Conservation (phyloP, 352 stramenopile species). For the Pythium scleroteichum region DNA sequence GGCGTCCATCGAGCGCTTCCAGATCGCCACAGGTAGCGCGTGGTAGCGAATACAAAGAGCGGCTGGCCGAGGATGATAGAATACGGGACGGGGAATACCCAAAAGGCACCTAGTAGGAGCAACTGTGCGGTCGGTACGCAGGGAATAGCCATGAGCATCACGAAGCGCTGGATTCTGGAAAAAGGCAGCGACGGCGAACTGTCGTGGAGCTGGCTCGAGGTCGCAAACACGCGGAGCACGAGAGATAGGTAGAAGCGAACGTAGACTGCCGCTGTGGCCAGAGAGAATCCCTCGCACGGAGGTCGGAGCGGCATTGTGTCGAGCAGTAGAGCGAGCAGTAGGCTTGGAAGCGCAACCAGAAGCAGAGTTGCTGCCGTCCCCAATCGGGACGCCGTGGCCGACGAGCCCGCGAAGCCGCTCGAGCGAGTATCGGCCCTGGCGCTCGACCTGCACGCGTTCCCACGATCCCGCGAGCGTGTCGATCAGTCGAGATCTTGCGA, state of each 20-base stretch:
- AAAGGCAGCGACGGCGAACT: conserved; percentile 5
- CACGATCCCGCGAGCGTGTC: no score
- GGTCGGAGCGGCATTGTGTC: conserved; percentile 3
- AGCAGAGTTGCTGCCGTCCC: not conserved
- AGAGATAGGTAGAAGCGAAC: not conserved
- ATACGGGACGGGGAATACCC: conserved; percentile 9
- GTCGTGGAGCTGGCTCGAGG: conserved; percentile 5
- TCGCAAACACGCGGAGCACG: not conserved
- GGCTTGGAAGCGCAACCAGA: not conserved
- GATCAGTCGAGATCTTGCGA: no score
- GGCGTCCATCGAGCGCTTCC: not conserved
- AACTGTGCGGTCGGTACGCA: not conserved
- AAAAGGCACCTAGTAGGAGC: not conserved
- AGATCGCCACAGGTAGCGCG: not conserved
- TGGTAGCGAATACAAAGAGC: not conserved
- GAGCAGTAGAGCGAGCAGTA: not conserved
- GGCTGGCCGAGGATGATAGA: not conserved
- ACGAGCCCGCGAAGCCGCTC: not conserved
- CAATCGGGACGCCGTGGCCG: not conserved
- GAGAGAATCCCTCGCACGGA: not conserved
- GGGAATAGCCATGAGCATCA: not conserved
- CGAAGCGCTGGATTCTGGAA: not conserved
- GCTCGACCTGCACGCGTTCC: not conserved
- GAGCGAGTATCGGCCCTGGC: not conserved
- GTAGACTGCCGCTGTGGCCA: not conserved